A percentile compares a stretch with the other conserved stretches of the same genome.
These are phyloP conservation scores for Anastatica hierochuntica DNA, from an alignment of 345 rosid genomes.

Conservation along the genomic window DNA sequence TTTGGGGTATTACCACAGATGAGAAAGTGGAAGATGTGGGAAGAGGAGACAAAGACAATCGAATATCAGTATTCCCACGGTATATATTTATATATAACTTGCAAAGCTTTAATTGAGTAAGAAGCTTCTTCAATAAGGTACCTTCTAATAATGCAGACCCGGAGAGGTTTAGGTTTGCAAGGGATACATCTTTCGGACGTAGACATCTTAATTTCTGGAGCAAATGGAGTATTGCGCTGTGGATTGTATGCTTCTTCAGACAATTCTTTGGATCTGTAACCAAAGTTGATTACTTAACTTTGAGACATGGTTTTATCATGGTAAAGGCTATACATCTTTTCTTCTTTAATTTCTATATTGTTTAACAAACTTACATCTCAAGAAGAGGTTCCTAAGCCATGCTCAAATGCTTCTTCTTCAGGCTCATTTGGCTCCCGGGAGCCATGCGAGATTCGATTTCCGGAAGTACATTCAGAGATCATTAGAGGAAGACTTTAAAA, in stretches of 20 bases:
- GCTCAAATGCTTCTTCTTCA: constrained; percentile 11
- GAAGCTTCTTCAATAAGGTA: not conserved
- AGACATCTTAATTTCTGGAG: constrained; percentile 77
- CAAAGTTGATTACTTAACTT: constrained; percentile 79
- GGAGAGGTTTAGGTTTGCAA: constrained; percentile 81
- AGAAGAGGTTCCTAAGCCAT: no score
- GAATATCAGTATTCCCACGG: constrained; percentile 78
- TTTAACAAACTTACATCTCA: not conserved
- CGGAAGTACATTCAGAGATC: constrained; percentile 78
- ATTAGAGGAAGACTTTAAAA: constrained; percentile 83
- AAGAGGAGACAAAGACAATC: constrained; percentile 66
- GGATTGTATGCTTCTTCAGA: constrained; percentile 91
- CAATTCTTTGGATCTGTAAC: constrained; percentile 81
- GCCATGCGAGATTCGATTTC: constrained; percentile 55
- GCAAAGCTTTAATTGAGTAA: not conserved
- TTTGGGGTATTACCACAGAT: constrained; percentile 31
- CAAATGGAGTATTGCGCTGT: constrained; percentile 36
- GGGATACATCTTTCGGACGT: constrained; percentile 83
- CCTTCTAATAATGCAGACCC: constrained; percentile 44
- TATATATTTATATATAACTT: constrained; percentile 11
- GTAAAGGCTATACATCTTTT: constrained; percentile 21
- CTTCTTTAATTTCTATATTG: not conserved
- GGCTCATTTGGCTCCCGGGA: constrained; percentile 88
- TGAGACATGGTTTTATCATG: constrained; percentile 88
- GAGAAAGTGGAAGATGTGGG: constrained; percentile 90